Percentiles rank a stretch among this genome's conserved stretches.
Conservation (phyloP, 202 grass and related monocot genomes). For the Musa balbisiana region DNA sequence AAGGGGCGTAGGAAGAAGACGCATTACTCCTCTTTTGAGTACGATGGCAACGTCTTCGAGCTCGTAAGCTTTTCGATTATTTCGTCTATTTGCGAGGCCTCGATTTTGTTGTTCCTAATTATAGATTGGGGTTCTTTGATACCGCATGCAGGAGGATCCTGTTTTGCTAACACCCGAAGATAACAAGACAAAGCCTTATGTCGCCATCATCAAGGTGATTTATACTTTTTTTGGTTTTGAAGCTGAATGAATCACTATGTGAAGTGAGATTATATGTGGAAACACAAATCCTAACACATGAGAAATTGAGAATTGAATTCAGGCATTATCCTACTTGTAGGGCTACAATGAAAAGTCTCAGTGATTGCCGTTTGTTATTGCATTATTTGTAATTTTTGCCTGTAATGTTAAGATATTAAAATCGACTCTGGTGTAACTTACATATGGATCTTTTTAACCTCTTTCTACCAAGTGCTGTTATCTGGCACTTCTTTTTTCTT, state of each 20-base stretch:
- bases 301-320: background rate
- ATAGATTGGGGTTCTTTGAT: constrained; percentile 13
- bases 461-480: too few species aligned
- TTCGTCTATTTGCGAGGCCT: background rate
- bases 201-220: constrained; percentile 85
- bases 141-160: constrained; percentile 63
- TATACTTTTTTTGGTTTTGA: background rate
- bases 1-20: constrained; percentile 70
- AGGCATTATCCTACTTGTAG: too few species aligned
- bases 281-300: background rate
- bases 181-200: constrained; percentile 64
- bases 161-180: constrained; percentile 82
- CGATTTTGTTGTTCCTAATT: constrained; percentile 17
- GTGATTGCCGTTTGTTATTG: too few species aligned
- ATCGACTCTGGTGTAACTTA: too few species aligned
- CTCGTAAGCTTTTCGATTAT: constrained; percentile 33
- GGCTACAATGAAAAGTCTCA: too few species aligned
- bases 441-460: too few species aligned
- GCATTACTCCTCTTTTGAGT: constrained; percentile 78
- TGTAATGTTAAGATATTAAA: too few species aligned
- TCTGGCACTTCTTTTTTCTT: too few species aligned
- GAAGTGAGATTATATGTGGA: background rate
- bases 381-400: too few species aligned
- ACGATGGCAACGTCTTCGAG: constrained; percentile 79
- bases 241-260: background rate